These are phyloP conservation scores for Eutrema yunnanense DNA, from an alignment of 345 rosid genomes.

Conservation along the genomic window DNA sequence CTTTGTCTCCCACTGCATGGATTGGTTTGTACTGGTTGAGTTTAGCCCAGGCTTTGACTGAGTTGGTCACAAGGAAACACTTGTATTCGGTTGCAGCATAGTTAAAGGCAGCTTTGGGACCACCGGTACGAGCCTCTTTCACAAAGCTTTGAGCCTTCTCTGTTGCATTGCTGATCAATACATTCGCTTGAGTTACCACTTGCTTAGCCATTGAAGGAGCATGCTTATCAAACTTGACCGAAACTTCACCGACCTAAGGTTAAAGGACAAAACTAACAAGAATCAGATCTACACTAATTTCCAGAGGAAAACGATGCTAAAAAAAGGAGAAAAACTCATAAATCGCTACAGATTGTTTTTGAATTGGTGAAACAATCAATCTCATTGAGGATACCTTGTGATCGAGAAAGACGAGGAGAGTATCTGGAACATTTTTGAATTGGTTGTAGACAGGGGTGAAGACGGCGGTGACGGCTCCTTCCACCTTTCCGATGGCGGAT, in stretches of 20 bases:
- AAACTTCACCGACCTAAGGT: conserved; percentile 61
- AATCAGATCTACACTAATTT: neutral
- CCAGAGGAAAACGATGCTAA: neutral
- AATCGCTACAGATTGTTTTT: neutral
- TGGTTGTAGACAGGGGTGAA: conserved; percentile 61
- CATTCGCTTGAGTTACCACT: conserved; percentile 33
- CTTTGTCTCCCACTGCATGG: conserved; percentile 40
- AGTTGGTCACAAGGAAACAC: conserved; percentile 38
- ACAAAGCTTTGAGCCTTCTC: conserved; percentile 46
- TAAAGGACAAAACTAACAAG: neutral
- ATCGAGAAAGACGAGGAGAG: conserved; percentile 65
- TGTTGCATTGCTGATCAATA: conserved; percentile 35
- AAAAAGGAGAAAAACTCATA: neutral
- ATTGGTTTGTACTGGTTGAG: conserved; percentile 44
- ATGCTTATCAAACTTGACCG: conserved; percentile 53
- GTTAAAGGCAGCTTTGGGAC: conserved; percentile 50
- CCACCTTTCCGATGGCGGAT: conserved; percentile 62
- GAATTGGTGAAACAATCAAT: neutral
- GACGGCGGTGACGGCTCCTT: conserved; percentile 56
- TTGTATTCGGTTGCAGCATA: conserved; percentile 49
- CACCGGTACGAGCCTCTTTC: conserved; percentile 50
- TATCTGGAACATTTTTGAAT: conserved; percentile 55
- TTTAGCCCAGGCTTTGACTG: conserved; percentile 52
- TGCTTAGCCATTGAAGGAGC: conserved; percentile 70
- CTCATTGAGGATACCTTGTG: conserved; percentile 43